Conservation (phyloP, 495 filamentous ascomycete species). For the Trichoderma erinaceum region DNA sequence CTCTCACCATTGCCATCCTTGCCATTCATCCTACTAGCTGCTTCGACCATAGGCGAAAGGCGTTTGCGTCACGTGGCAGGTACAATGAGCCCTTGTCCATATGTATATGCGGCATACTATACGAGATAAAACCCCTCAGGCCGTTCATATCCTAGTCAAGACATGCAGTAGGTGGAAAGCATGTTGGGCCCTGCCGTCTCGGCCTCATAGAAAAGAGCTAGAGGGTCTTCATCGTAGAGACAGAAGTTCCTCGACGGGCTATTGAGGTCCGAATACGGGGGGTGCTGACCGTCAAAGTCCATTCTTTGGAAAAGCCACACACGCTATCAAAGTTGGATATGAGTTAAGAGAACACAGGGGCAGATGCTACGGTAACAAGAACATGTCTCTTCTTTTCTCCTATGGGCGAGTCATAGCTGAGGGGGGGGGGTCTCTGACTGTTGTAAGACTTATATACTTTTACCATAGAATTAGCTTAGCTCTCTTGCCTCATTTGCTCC, state of each 20-base stretch:
- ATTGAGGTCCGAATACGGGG: background rate
- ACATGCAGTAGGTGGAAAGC: background rate
- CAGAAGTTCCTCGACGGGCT: background rate
- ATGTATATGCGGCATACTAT: background rate
- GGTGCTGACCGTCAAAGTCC: background rate
- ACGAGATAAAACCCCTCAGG: background rate
- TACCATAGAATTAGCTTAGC: background rate
- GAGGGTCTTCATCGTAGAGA: background rate
- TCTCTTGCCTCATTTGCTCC: slow-evolving; percentile 1
- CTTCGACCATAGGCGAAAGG: background rate
- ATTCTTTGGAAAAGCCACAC: background rate
- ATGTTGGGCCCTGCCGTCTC: background rate
- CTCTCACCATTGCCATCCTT: background rate
- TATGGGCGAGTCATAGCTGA: background rate
- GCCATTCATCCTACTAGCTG: background rate
- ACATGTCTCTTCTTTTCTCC: background rate
- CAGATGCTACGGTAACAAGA: background rate
- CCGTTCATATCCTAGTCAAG: background rate
- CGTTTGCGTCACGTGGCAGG: background rate
- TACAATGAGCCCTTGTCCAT: background rate
- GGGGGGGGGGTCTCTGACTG: background rate
- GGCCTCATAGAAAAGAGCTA: background rate
- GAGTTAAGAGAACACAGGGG: background rate
- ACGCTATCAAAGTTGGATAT: background rate
- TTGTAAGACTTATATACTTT: background rate